A percentile compares a stretch with the other conserved stretches of the same genome.
Conservation (phyloP, 257 asterid species). For the Solanum gracilifrons region DNA sequence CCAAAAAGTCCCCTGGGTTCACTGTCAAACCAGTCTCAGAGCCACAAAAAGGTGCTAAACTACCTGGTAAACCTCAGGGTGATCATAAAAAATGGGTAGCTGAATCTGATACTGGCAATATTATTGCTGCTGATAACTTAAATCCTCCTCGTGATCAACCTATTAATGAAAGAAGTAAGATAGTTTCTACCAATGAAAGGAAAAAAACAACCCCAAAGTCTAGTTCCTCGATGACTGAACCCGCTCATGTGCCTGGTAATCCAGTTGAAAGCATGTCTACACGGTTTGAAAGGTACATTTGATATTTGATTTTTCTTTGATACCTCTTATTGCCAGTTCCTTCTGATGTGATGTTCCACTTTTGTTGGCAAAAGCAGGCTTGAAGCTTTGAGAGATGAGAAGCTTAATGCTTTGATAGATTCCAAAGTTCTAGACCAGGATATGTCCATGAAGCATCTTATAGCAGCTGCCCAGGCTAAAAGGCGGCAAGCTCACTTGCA, state of each 20-base stretch:
- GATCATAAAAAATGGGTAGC: constrained; percentile 37
- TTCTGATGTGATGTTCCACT: constrained; percentile 19
- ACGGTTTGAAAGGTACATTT: constrained; percentile 51
- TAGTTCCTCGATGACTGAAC: constrained; percentile 22
- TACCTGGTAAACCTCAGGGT: constrained; percentile 26
- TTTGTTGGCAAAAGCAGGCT: constrained; percentile 37
- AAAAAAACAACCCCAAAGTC: constrained; percentile 41
- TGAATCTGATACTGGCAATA: constrained; percentile 14
- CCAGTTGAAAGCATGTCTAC: constrained; percentile 19
- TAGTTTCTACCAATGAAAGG: constrained; percentile 37
- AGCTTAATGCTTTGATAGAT: constrained; percentile 28
- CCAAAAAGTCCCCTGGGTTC: constrained; percentile 34
- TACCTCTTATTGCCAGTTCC: background rate
- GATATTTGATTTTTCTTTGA: background rate
- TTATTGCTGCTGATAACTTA: constrained; percentile 24
- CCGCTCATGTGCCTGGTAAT: constrained; percentile 32
- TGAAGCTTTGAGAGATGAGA: constrained; percentile 35
- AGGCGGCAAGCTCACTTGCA: constrained; percentile 57
- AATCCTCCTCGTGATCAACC: constrained; percentile 30
- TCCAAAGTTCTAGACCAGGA: constrained; percentile 38
- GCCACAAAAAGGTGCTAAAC: constrained; percentile 29
- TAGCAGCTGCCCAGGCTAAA: constrained; percentile 96
- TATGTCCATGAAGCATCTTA: constrained; percentile 67
- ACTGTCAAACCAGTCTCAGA: constrained; percentile 29
- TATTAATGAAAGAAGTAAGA: constrained; percentile 37